Evolutionary conservation across 805 yeast genomes (phyloP).

Genomic region (Sporopachydermia quercuum): DNA sequence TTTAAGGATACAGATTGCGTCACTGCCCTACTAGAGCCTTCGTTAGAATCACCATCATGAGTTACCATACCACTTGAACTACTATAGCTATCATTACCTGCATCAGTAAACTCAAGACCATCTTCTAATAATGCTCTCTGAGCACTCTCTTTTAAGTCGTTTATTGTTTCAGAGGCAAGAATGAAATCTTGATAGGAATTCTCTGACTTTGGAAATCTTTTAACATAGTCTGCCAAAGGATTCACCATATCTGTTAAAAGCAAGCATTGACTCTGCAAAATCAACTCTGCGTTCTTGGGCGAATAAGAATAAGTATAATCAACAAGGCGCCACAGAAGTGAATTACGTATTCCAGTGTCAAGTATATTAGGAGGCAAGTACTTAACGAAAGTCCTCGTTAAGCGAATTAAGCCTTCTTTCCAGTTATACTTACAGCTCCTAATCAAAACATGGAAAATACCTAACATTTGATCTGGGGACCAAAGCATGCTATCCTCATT

Average conservation of each 20-base stretch:
- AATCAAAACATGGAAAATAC: not conserved
- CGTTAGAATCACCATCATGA: too few relatives aligned
- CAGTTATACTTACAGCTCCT: not conserved
- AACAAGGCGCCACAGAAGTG: not conserved
- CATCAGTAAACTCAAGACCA: too few relatives aligned
- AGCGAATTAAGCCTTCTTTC: not conserved
- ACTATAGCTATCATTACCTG: too few relatives aligned
- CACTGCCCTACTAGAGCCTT: too few relatives aligned
- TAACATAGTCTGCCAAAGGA: too few relatives aligned
- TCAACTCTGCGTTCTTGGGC: not conserved
- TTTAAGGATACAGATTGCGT: too few relatives aligned
- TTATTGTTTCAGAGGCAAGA: too few relatives aligned
- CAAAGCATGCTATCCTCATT: not conserved
- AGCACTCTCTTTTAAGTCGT: too few relatives aligned
- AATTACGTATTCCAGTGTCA: not conserved
- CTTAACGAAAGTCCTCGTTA: not conserved
- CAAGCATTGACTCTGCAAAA: not conserved
- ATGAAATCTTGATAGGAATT: too few relatives aligned
- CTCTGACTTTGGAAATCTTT: not conserved
- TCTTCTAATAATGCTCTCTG: too few relatives aligned
- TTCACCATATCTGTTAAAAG: not conserved
- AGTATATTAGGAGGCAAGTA: not conserved
- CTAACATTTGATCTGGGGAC: not conserved
- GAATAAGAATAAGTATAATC: not conserved
- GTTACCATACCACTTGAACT: too few relatives aligned